Conservation (phyloP, 306 rosid species). For the Lupinus albus region DNA sequence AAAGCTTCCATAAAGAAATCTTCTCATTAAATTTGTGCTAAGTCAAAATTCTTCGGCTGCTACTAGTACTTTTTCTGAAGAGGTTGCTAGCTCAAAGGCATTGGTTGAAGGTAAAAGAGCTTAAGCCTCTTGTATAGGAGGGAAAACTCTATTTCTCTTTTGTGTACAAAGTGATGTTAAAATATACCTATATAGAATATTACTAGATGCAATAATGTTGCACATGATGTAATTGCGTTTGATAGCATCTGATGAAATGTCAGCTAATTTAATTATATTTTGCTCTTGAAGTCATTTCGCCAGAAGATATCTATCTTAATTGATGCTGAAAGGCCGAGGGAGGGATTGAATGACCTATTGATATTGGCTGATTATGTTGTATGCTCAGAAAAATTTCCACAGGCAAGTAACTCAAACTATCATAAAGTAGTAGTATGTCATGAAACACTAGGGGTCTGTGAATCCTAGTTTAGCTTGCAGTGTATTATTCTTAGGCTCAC, state of each 20-base stretch:
- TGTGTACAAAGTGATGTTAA: background rate
- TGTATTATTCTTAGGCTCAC: no score
- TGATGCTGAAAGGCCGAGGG: constrained; percentile 85
- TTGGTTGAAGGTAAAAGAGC: background rate
- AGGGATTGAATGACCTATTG: constrained; percentile 79
- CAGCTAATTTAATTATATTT: constrained; percentile 34
- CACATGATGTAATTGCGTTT: constrained; percentile 20
- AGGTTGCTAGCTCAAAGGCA: constrained; percentile 5
- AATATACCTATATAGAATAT: constrained; percentile 6
- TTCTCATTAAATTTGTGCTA: background rate
- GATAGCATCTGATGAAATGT: constrained; percentile 8
- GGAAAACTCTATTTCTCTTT: constrained; percentile 21
- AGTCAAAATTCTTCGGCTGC: constrained; percentile 17
- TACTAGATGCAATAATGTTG: constrained; percentile 6
- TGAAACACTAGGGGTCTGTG: background rate
- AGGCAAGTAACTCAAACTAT: constrained; percentile 59
- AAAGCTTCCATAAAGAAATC: constrained; percentile 8
- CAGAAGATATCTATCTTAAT: constrained; percentile 70
- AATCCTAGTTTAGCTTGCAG: background rate
- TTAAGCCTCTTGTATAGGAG: constrained; percentile 8
- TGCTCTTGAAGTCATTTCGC: constrained; percentile 61
- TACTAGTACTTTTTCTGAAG: constrained; percentile 10
- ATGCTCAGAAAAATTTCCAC: constrained; percentile 79
- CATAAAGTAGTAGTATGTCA: constrained; percentile 13
- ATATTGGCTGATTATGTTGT: constrained; percentile 66